Conservation (phyloP, 2,329 filamentous ascomycete genomes). For the Hymenotorrendiella dingleyae region DNA sequence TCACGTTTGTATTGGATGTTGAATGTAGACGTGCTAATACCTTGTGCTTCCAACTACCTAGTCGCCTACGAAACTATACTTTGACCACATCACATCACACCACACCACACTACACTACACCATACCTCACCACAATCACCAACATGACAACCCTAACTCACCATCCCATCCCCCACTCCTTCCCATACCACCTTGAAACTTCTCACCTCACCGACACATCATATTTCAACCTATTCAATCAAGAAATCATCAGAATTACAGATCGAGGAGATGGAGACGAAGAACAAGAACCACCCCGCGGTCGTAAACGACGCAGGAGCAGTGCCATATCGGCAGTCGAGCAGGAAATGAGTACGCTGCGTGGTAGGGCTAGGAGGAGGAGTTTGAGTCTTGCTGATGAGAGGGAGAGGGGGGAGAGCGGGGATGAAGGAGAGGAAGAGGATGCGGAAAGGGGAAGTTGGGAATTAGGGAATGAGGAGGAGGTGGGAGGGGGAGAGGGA, state of each 20-base stretch:
- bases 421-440: neutral
- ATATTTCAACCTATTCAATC: neutral
- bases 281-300: conserved; percentile 20
- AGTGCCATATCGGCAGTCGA: conserved; percentile 9
- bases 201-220: neutral
- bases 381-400: conserved; percentile 12
- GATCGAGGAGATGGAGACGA: neutral
- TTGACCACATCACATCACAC: too few species aligned
- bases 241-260: neutral
- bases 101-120: too few species aligned
- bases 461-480: too few species aligned
- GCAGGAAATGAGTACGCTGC: conserved; percentile 18
- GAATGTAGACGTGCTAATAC: too few species aligned
- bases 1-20: too few species aligned
- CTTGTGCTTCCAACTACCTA: too few species aligned
- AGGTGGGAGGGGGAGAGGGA: too few species aligned
- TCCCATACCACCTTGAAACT: neutral
- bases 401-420: neutral
- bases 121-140: neutral
- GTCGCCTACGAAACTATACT: too few species aligned
- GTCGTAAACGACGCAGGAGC: conserved; percentile 26
- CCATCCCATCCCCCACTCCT: neutral
- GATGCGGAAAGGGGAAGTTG: too few species aligned
- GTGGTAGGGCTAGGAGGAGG: conserved; percentile 24
- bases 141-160: neutral